These are phyloP conservation scores for Terana coerulea DNA, from an alignment of 768 basidiomycete genomes.

Conservation along the genomic window DNA sequence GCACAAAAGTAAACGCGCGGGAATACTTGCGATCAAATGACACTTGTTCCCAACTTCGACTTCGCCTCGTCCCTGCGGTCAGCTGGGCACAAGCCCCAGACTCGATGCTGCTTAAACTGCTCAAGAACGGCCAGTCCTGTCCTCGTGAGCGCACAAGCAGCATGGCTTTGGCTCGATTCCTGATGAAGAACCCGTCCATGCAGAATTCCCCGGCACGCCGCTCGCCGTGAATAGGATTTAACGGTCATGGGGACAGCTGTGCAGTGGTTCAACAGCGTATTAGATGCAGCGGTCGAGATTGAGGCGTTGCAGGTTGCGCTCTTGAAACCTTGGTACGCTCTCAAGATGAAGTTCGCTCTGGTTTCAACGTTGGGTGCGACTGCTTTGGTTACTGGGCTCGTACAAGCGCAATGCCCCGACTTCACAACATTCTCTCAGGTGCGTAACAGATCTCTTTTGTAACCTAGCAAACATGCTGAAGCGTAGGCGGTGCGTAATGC, in stretches of 20 bases:
- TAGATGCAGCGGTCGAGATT: not conserved
- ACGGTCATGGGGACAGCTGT: not conserved
- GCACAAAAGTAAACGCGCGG: no score
- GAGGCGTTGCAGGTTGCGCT: not conserved
- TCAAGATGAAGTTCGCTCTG: conserved; percentile 23
- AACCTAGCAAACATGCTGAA: conserved; percentile 16
- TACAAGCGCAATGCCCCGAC: conserved; percentile 48
- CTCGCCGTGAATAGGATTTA: not conserved
- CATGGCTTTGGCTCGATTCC: not conserved
- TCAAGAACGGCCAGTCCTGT: not conserved
- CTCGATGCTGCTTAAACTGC: no score
- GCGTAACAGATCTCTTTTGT: conserved; percentile 2
- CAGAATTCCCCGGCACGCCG: not conserved
- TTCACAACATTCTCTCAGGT: conserved; percentile 59
- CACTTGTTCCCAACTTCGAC: no score
- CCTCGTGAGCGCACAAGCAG: not conserved
- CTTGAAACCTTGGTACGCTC: not conserved
- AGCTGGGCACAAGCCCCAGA: no score
- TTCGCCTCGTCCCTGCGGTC: no score
- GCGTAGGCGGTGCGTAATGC: not conserved
- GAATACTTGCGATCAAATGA: no score
- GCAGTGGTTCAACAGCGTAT: not conserved
- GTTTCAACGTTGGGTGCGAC: conserved; percentile 16
- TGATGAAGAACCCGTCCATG: not conserved
- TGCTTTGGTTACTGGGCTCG: conserved; percentile 20